Conservation (phyloP, 139 green algal genomes). For the Monoraphidium neglectum region DNA sequence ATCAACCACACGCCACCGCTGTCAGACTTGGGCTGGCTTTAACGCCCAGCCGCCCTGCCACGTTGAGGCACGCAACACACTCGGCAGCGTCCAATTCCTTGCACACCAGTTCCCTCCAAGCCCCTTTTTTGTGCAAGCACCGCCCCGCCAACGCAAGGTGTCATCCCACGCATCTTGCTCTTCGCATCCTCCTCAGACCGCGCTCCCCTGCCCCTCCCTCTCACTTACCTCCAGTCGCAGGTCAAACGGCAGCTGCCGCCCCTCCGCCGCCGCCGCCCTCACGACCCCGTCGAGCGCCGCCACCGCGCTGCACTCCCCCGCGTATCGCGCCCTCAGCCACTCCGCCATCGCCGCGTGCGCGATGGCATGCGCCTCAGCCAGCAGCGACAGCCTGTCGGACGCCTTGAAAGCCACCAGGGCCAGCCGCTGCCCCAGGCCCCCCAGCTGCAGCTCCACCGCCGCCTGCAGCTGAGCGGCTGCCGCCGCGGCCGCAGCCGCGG, state of each 20-base stretch:
- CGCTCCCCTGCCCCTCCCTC: neutral
- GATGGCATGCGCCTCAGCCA: conserved; percentile 18
- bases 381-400: conserved; percentile 16
- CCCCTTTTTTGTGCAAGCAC: neutral
- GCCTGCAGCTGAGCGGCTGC: neutral
- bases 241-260: conserved; percentile 52
- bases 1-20: too few relatives aligned
- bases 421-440: neutral
- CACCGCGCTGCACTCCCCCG: conserved; percentile 71
- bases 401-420: neutral
- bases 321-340: conserved; percentile 55
- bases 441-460: neutral
- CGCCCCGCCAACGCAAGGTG: too few relatives aligned
- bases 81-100: neutral
- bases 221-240: conserved; percentile 43
- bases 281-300: conserved; percentile 55
- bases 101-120: neutral
- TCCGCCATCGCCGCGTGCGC: conserved; percentile 36
- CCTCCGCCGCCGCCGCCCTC: conserved; percentile 47
- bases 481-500: neutral
- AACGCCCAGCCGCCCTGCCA: too few relatives aligned
- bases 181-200: neutral
- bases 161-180: neutral
- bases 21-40: too few relatives aligned
- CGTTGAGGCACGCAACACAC: too few relatives aligned